Evolutionary conservation across 306 rosid species (phyloP).

Genomic region (apple (Malus domestica)): ASM211411v1 NC_041803.1:12156001-12156500

Average conservation of each 20-base stretch:
- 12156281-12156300: slow-evolving; percentile 98
- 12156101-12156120: slow-evolving; percentile 51
- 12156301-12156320: slow-evolving; percentile 94
- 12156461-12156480: background rate
- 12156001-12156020: slow-evolving; percentile 29
- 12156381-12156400: background rate
- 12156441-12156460: background rate
- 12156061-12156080: slow-evolving; percentile 78
- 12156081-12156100: slow-evolving; percentile 96
- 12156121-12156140: background rate
- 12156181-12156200: slow-evolving; percentile 38
- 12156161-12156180: slow-evolving; percentile 44
- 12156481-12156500: too few species aligned
- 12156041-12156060: slow-evolving; percentile 59
- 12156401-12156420: slow-evolving; percentile 8
- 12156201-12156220: slow-evolving; percentile 17
- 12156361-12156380: background rate
- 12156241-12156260: slow-evolving; percentile 50
- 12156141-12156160: background rate
- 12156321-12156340: slow-evolving; percentile 32
- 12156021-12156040: slow-evolving; percentile 57
- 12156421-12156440: slow-evolving; percentile 2
- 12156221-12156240: slow-evolving; percentile 7
- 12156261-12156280: slow-evolving; percentile 94
- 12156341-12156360: background rate